Conservation (phyloP, 495 filamentous ascomycete genomes). For the Neurospora sp. region DNA sequence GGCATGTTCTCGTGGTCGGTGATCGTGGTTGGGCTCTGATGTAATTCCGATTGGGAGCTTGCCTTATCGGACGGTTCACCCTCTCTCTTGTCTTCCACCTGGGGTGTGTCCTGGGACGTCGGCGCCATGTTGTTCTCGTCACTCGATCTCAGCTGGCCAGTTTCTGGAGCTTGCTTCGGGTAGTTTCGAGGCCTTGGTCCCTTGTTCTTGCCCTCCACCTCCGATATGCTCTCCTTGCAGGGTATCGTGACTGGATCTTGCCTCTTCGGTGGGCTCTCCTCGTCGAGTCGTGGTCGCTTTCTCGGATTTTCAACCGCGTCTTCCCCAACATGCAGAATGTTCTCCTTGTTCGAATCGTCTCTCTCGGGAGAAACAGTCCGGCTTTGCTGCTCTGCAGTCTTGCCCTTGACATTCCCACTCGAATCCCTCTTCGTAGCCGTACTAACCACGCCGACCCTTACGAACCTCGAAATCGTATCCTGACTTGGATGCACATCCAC, state of each 20-base stretch:
- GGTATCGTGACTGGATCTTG: not conserved
- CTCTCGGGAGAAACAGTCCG: constrained; percentile 2
- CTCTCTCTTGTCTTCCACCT: not conserved
- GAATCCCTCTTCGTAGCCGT: constrained; percentile 7
- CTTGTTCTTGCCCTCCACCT: not conserved
- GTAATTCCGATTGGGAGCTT: not conserved
- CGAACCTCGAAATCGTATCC: constrained; percentile 32
- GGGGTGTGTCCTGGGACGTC: not conserved
- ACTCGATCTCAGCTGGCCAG: too few species aligned
- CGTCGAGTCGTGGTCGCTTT: not conserved
- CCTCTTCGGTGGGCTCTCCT: constrained; percentile 1
- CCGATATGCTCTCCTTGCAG: not conserved
- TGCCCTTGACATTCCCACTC: not conserved
- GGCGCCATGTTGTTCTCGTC: too few species aligned
- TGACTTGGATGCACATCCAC: constrained; percentile 33
- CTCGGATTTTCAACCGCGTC: not conserved
- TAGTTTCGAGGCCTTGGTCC: not conserved
- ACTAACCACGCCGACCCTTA: constrained; percentile 17
- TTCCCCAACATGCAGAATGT: not conserved
- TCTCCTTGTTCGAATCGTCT: not conserved
- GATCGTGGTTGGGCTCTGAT: not conserved
- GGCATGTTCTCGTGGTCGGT: not conserved
- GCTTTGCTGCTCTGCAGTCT: constrained; percentile 4
- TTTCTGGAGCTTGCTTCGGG: not conserved
- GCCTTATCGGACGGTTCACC: not conserved